Conservation (phyloP, 73 alveolate species). For the Blepharisma japonicum region DNA sequence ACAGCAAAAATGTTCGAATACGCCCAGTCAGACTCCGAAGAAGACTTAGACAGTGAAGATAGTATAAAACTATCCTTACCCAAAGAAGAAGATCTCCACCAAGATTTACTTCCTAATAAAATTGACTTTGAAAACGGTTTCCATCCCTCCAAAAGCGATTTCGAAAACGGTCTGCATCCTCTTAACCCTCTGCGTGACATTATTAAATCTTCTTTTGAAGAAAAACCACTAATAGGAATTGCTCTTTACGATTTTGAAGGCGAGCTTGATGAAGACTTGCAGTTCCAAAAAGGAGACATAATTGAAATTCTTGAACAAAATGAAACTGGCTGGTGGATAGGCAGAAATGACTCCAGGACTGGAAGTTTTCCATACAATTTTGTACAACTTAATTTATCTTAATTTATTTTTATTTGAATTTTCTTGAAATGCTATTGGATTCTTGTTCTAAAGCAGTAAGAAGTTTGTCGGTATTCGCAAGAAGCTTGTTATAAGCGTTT, state of each 20-base stretch:
- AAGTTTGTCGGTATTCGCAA: neutral
- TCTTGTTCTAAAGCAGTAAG: slow-evolving; percentile 26
- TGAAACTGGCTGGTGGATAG: slow-evolving; percentile 29
- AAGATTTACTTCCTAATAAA: neutral
- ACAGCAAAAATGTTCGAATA: too few species aligned
- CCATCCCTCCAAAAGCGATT: neutral
- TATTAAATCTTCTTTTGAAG: neutral
- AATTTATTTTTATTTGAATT: too few species aligned
- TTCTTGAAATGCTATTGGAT: neutral
- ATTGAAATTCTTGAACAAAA: slow-evolving; percentile 21
- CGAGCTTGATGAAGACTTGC: slow-evolving; percentile 17
- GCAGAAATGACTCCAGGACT: neutral
- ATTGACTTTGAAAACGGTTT: neutral
- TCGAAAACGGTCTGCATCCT: neutral
- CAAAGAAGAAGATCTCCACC: too few species aligned
- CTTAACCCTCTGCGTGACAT: neutral
- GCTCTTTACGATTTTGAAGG: slow-evolving; percentile 26
- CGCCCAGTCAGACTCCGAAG: too few species aligned
- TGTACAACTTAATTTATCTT: neutral
- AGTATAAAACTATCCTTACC: too few species aligned
- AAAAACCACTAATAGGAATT: neutral
- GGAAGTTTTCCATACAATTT: slow-evolving; percentile 22
- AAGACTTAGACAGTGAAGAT: too few species aligned
- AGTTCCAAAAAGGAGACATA: slow-evolving; percentile 13
- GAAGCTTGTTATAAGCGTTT: slow-evolving; percentile 16